These are phyloP conservation scores for Quambalaria eucalypti DNA, from an alignment of 1,284 basidiomycete species.

Conservation along the genomic window DNA sequence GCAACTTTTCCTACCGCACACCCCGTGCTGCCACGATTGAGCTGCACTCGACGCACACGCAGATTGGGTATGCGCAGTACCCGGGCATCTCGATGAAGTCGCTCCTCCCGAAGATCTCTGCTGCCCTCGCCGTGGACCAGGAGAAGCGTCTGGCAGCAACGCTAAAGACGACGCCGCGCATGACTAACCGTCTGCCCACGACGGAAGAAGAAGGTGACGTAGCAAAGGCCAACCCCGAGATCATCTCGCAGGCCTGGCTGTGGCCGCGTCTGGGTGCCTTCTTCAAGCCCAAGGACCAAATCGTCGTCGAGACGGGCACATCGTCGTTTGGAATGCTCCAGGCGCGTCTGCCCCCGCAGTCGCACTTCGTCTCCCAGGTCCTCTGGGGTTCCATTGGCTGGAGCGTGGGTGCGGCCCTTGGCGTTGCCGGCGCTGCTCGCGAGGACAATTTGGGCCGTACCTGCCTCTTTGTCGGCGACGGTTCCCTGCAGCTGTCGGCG, in stretches of 20 bases:
- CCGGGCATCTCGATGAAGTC: slow-evolving; percentile 46
- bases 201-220: slow-evolving; percentile 7
- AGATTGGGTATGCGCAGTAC: slow-evolving; percentile 49
- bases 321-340: slow-evolving; percentile 22
- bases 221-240: slow-evolving; percentile 1
- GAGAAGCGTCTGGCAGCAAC: slow-evolving; percentile 10
- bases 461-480: slow-evolving; percentile 71
- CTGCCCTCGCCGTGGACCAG: slow-evolving; percentile 9
- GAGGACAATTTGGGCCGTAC: slow-evolving; percentile 58
- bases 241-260: slow-evolving; percentile 51
- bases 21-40: slow-evolving; percentile 50
- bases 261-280: slow-evolving; percentile 76
- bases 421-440: slow-evolving; percentile 67
- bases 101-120: slow-evolving; percentile 28
- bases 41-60: slow-evolving; percentile 61
- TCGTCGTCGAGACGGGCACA: slow-evolving; percentile 41
- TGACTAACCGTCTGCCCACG: slow-evolving; percentile 16
- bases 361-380: slow-evolving; percentile 51
- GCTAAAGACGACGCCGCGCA: slow-evolving; percentile 10
- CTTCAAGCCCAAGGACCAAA: slow-evolving; percentile 54
- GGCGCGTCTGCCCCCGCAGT: slow-evolving; percentile 13
- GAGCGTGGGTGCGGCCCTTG: slow-evolving; percentile 62
- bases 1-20: slow-evolving; percentile 52
- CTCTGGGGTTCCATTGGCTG: slow-evolving; percentile 81
- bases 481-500: slow-evolving; percentile 51